phyloP scores from a whole-genome alignment of 2,329 filamentous ascomycete genomes.

The Talaromyces sp. region DNA sequence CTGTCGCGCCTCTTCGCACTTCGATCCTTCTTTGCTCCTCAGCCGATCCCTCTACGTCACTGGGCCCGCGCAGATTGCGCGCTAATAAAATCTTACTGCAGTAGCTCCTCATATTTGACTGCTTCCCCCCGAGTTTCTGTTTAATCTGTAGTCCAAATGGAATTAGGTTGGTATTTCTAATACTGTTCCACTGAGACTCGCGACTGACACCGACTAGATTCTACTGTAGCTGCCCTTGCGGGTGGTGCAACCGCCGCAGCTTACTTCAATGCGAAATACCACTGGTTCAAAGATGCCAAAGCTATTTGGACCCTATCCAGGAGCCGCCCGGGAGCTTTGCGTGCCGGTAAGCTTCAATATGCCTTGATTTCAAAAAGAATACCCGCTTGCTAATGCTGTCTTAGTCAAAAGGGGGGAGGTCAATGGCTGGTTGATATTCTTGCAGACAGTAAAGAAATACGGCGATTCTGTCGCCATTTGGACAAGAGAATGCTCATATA shows the following conservation, averaged over 20 bases:
- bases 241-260: conserved; percentile 33
- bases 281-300: conserved; percentile 64
- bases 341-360: conserved; percentile 48
- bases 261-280: conserved; percentile 65
- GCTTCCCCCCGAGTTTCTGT: too few species aligned
- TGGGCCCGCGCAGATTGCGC: not conserved
- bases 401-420: conserved; percentile 43
- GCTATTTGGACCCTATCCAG: conserved; percentile 49
- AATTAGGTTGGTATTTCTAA: not conserved
- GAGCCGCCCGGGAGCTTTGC: conserved; percentile 49
- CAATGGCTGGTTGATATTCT: conserved; percentile 69
- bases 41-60: not conserved
- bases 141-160: not conserved
- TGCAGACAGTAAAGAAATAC: conserved; percentile 56
- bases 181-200: not conserved
- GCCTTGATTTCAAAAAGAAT: conserved; percentile 41
- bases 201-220: conserved; percentile 14
- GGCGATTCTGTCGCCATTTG: conserved; percentile 65
- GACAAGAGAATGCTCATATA: conserved; percentile 65
- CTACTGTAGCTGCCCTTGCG: conserved; percentile 30
- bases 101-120: too few species aligned
- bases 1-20: not conserved
- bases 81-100: not conserved
- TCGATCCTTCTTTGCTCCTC: not conserved
- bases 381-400: not conserved